phyloP scores from a whole-genome alignment of 2,329 filamentous ascomycete species.

The Cordyceps sp. region DNA sequence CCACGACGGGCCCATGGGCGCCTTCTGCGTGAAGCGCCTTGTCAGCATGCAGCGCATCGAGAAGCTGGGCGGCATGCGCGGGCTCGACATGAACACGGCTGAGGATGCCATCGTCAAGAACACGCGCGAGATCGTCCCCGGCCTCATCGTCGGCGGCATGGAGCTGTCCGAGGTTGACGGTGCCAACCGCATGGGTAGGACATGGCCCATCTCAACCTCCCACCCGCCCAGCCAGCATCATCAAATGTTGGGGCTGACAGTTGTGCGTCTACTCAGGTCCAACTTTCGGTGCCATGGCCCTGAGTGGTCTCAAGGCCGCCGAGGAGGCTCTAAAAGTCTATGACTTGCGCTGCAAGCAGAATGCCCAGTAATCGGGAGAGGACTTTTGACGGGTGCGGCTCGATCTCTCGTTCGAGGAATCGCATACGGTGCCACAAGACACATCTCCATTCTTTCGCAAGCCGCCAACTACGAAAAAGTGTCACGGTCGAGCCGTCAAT shows the following conservation, averaged over 20 bases:
- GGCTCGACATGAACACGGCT: constrained; percentile 78
- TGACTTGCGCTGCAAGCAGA: constrained; percentile 62
- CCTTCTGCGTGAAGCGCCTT: constrained; percentile 80
- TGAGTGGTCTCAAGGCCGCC: constrained; percentile 78
- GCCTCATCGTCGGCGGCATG: constrained; percentile 89
- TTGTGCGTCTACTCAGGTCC: too few species aligned
- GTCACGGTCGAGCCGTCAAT: too few species aligned
- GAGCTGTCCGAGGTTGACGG: constrained; percentile 82
- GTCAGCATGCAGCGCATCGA: constrained; percentile 76
- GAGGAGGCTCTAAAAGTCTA: constrained; percentile 71
- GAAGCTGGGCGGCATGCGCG: constrained; percentile 80
- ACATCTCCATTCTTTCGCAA: neutral
- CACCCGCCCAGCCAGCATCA: neutral
- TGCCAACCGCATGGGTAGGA: constrained; percentile 68
- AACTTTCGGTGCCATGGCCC: constrained; percentile 78
- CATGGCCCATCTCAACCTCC: neutral
- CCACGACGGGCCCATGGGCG: constrained; percentile 80
- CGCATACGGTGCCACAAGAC: too few species aligned
- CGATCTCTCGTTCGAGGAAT: neutral
- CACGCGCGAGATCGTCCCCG: constrained; percentile 74
- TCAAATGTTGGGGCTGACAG: too few species aligned
- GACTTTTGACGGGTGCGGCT: neutral
- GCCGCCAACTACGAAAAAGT: neutral
- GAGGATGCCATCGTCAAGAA: constrained; percentile 90
- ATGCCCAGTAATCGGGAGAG: constrained; percentile 22